Evolutionary conservation across 768 basidiomycete genomes (phyloP).

Genomic region (Termitomyces sp.): DNA sequence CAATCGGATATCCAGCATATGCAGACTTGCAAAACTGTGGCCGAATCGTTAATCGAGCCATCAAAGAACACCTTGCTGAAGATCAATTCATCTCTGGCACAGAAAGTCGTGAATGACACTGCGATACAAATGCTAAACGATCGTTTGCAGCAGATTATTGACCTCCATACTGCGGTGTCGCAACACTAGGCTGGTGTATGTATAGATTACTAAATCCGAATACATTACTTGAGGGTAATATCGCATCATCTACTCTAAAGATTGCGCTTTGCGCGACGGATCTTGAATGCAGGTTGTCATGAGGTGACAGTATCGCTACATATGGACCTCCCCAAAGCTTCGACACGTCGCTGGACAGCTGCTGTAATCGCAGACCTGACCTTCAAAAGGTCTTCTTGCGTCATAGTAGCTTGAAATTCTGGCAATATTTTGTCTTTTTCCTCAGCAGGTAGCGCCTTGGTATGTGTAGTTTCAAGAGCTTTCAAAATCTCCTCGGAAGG

Average conservation of each 20-base stretch:
- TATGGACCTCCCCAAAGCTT: constrained; percentile 48
- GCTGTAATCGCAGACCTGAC: constrained; percentile 54
- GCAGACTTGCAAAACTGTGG: constrained; percentile 20
- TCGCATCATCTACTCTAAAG: constrained; percentile 1
- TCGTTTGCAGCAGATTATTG: constrained; percentile 14
- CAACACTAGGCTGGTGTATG: neutral
- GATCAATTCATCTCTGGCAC: neutral
- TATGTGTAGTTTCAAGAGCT: constrained; percentile 9
- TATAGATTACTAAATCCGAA: neutral
- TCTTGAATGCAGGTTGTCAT: neutral
- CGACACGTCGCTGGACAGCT: constrained; percentile 48
- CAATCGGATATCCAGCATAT: constrained; percentile 27
- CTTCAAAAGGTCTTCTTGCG: constrained; percentile 25
- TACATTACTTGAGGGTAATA: constrained; percentile 4
- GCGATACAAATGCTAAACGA: constrained; percentile 12
- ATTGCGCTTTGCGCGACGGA: neutral
- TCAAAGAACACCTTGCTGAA: constrained; percentile 5
- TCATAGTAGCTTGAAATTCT: neutral
- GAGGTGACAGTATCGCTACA: constrained; percentile 34
- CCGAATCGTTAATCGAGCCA: constrained; percentile 6
- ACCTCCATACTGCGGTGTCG: constrained; percentile 12
- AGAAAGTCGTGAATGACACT: neutral
- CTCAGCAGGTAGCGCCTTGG: constrained; percentile 7
- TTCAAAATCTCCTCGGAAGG: constrained; percentile 33
- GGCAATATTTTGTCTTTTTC: constrained; percentile 13